Evolutionary conservation across 306 rosid genomes (phyloP), one percentile per base, ranked within the genome.

Genomic region (Rubus idaeus): DNA sequence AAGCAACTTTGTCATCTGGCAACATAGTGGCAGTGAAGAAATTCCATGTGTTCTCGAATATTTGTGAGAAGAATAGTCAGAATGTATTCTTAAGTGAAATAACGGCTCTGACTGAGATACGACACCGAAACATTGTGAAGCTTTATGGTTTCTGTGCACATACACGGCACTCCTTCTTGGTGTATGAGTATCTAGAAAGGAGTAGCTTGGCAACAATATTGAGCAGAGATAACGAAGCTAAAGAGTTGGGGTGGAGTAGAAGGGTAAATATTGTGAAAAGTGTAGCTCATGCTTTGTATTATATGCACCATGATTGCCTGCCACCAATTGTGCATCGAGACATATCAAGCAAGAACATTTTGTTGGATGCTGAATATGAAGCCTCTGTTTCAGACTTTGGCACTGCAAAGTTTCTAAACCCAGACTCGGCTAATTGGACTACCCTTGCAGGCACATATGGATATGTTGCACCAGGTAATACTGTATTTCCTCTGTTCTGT

Each of bases 241-340:
- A 9, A 41, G 41, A 41, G 37, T 35, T 80, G 21, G 50, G 49
- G 6, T 75, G 83, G 80, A 21, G 49, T 2, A 74, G 2, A 61
- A 68, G 76, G 50, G 65, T 75, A 8, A 57, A 75, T 47, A 40
- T 80, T 67, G 57, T 60, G 9, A 60, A 60, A 50, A 50, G 71
- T 0, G 57, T 75, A 11, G 71, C 72, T 2, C 53, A 75, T 26
- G 83, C 83, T 46, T 68, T 80, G 30, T 26, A 56, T 11, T 80
- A 80, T 13, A 47, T 80, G 83, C 83, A 80, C 51, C 67, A 80
- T 3, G 75, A 75, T 41, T 68, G 79, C 6, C 2, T 77, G 37
- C 74, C 53, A 30, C 70, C 75, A 4, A 79, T 74, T 68, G 70
- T 80, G 3, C 76, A 74, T 37, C 49, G 76, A 8, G 76, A 74